Conservation (phyloP, 2,329 filamentous ascomycete genomes). For the Aspergillus neoniger region DNA sequence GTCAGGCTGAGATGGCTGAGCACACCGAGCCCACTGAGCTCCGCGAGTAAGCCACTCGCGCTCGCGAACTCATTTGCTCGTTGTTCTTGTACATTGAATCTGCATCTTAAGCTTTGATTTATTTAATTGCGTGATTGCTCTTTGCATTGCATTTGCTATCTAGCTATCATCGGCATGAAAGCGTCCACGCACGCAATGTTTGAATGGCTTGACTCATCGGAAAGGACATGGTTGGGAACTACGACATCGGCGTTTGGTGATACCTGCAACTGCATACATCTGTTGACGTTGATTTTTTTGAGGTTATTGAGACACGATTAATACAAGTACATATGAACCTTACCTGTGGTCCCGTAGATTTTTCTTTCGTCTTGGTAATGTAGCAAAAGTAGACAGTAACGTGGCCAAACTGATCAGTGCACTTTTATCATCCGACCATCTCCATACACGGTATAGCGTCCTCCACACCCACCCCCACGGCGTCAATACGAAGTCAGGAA, state of each 20-base stretch:
- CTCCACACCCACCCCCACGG: neutral
- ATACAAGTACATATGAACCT: neutral
- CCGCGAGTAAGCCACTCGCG: slow-evolving; percentile 18
- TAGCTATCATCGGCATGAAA: neutral
- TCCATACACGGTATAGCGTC: neutral
- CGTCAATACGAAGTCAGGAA: neutral
- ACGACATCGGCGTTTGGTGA: slow-evolving; percentile 7
- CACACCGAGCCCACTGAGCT: slow-evolving; percentile 25
- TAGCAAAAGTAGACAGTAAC: neutral
- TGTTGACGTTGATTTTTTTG: neutral
- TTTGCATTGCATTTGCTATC: slow-evolving; percentile 1
- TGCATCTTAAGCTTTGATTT: neutral
- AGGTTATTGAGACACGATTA: neutral
- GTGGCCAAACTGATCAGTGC: neutral
- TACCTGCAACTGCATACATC: slow-evolving; percentile 5
- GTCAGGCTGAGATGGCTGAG: slow-evolving; percentile 17
- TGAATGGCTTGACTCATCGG: slow-evolving; percentile 1
- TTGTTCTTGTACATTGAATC: slow-evolving; percentile 4
- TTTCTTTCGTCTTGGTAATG: neutral
- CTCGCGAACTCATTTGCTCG: neutral
- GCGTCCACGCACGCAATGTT: slow-evolving; percentile 3
- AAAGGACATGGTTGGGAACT: neutral
- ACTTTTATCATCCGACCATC: neutral
- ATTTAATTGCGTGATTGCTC: slow-evolving; percentile 6
- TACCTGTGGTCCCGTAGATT: neutral